Percentiles rank a stretch among this genome's conserved stretches.
These are phyloP conservation scores for Gloeophyllum trabeum DNA, from an alignment of 768 basidiomycete genomes.

Conservation along the genomic window DNA sequence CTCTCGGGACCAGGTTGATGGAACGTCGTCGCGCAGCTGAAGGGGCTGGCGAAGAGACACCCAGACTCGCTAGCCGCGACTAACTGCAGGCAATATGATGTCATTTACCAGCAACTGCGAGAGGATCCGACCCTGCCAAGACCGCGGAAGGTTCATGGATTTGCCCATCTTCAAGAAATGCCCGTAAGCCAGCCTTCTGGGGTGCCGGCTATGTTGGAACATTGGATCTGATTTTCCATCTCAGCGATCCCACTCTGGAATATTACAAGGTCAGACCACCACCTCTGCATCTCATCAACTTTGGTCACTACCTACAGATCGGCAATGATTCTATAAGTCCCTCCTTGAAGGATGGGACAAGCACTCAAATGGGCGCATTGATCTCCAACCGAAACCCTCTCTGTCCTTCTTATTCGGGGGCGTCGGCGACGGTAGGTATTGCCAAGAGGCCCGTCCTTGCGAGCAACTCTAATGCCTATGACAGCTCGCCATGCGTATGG, in stretches of 20 bases:
- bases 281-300: too few relatives aligned
- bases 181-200: not conserved
- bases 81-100: too few relatives aligned
- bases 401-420: not conserved
- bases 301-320: too few relatives aligned
- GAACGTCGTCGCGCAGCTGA: too few relatives aligned
- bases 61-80: too few relatives aligned
- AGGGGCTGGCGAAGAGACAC: too few relatives aligned
- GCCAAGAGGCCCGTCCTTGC: not conserved
- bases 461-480: not conserved
- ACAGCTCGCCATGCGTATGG: not conserved
- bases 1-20: too few relatives aligned
- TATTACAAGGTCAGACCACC: not conserved
- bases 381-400: not conserved
- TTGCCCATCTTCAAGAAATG: not conserved
- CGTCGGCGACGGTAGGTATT: not conserved
- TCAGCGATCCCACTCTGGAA: not conserved
- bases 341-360: not conserved
- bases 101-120: too few relatives aligned
- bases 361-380: not conserved
- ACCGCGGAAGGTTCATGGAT: not conserved
- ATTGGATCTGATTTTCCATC: too few relatives aligned
- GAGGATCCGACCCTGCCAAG: too few relatives aligned
- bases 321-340: not conserved
- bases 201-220: too few relatives aligned